A percentile compares a stretch with the other conserved stretches of the same genome.
Conservation (phyloP, 1,284 basidiomycete species). For the Tylopilus orsonianus region DNA sequence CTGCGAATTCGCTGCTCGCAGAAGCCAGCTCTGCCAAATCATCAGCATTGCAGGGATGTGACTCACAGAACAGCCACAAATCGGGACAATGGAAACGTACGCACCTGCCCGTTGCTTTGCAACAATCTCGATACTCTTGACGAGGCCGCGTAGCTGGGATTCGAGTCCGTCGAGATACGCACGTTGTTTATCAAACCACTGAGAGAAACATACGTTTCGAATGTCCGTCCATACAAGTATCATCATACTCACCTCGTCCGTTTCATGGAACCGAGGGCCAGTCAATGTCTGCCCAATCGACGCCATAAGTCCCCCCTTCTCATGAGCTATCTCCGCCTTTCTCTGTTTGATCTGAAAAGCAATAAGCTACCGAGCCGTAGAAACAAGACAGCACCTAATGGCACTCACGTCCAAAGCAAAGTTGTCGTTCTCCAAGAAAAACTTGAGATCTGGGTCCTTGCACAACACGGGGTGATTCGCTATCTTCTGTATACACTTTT, state of each 20-base stretch:
- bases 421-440: conserved; percentile 87
- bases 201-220: conserved; percentile 3
- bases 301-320: conserved; percentile 77
- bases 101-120: conserved; percentile 77
- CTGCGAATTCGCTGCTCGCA: conserved; percentile 72
- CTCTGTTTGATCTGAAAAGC: conserved; percentile 77
- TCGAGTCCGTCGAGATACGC: conserved; percentile 88
- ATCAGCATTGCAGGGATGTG: not conserved
- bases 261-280: conserved; percentile 88
- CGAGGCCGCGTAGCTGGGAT: conserved; percentile 80
- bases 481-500: conserved; percentile 87
- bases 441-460: conserved; percentile 79
- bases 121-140: conserved; percentile 82
- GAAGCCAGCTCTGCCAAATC: conserved; percentile 59
- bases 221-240: not conserved
- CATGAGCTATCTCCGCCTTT: conserved; percentile 72
- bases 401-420: conserved; percentile 76
- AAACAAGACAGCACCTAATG: not conserved
- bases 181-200: conserved; percentile 94
- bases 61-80: too few relatives aligned
- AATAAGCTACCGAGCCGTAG: not conserved
- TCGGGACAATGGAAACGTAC: conserved; percentile 8
- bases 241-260: conserved; percentile 70
- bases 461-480: conserved; percentile 85
- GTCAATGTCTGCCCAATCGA: conserved; percentile 76